Evolutionary conservation across 2,329 filamentous ascomycete genomes (phyloP).

Genomic region (Beauveria sp.): DNA sequence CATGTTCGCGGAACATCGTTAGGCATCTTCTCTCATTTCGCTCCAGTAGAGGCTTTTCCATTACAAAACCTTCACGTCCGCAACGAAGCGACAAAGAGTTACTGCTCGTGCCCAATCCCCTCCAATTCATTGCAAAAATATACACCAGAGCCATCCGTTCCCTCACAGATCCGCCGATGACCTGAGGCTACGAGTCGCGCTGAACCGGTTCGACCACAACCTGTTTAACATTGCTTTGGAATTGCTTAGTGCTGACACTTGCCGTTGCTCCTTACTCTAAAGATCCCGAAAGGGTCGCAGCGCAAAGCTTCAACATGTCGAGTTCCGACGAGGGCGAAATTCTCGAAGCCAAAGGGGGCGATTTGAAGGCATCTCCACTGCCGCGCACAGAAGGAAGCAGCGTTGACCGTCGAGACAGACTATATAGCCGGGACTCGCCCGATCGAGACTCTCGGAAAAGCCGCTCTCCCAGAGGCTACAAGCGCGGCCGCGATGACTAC

Average conservation of each 20-base stretch:
- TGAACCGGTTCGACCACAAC: conserved; percentile 36
- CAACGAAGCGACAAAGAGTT: neutral
- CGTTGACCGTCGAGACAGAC: conserved; percentile 92
- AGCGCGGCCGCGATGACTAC: conserved; percentile 56
- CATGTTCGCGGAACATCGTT: neutral
- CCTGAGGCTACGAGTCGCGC: conserved; percentile 29
- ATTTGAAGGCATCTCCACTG: conserved; percentile 82
- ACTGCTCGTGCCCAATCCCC: neutral
- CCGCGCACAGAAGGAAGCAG: conserved; percentile 65
- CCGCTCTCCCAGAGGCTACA: conserved; percentile 58
- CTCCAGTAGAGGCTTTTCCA: neutral
- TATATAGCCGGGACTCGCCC: conserved; percentile 53
- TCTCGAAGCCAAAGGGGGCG: conserved; percentile 58
- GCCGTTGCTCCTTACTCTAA: conserved; percentile 14
- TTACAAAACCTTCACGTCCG: neutral
- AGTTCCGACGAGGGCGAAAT: conserved; percentile 87
- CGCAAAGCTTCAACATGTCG: conserved; percentile 26
- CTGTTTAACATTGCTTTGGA: conserved; percentile 20
- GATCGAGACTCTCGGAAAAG: conserved; percentile 45
- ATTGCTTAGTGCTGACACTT: conserved; percentile 30
- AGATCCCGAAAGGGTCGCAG: conserved; percentile 17
- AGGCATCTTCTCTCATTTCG: neutral
- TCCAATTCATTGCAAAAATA: neutral
- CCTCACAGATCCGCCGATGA: conserved; percentile 16
- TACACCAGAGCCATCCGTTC: neutral